phyloP scores from a whole-genome alignment of 129 eudicot species.

The Dittrichia graveolens region DNA sequence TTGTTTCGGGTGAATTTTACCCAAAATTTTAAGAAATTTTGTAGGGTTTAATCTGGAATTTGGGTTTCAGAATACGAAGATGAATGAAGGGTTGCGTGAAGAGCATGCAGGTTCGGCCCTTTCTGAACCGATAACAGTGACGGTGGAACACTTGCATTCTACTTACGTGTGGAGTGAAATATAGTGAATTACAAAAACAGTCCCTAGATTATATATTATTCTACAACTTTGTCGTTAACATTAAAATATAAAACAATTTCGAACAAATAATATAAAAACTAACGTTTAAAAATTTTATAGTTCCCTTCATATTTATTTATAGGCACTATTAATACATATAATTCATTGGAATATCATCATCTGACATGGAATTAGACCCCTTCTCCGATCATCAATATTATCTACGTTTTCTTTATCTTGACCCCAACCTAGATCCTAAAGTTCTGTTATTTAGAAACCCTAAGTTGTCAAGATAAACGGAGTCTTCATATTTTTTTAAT shows the following conservation, averaged over 20 bases:
- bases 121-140: constrained; percentile 37
- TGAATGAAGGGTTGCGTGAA: constrained; percentile 26
- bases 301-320: no score
- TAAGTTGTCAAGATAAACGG: no score
- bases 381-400: no score
- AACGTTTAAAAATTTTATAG: no score
- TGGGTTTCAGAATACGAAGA: constrained; percentile 14
- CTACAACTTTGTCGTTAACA: background rate
- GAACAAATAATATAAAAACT: background rate
- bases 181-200: background rate
- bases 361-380: no score
- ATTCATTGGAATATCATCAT: no score
- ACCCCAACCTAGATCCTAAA: no score
- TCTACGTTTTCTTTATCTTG: no score
- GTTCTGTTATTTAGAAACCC: no score
- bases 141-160: constrained; percentile 9
- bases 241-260: background rate
- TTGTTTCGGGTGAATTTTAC: background rate
- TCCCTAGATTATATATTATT: background rate
- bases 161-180: constrained; percentile 28
- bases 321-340: no score
- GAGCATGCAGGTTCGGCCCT: constrained; percentile 33
- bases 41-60: background rate
- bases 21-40: background rate
- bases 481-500: no score